These are phyloP conservation scores for Coemansia sp. DNA, from an alignment of 192 early-diverging fungal genomes.

Conservation along the genomic window DNA sequence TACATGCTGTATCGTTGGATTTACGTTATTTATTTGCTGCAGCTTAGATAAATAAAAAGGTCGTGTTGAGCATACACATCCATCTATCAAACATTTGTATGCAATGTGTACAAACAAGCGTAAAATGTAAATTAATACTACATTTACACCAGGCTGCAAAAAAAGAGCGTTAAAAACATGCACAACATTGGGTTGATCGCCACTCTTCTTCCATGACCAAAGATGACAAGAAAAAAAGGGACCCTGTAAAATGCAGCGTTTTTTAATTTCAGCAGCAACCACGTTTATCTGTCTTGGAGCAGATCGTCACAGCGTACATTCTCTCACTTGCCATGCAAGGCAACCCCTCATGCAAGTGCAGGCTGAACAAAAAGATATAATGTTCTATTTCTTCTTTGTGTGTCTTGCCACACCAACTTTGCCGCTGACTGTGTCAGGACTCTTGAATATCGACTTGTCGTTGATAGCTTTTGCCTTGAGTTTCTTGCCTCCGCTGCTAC, in stretches of 20 bases:
- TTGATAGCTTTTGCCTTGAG: constrained; percentile 53
- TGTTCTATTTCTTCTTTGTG: constrained; percentile 10
- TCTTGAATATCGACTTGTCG: constrained; percentile 49
- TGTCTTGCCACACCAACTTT: constrained; percentile 48
- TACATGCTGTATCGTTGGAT: too few relatives aligned
- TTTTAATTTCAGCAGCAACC: background rate
- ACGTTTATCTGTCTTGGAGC: background rate
- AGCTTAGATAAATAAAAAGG: too few relatives aligned
- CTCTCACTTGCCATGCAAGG: background rate
- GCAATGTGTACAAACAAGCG: background rate
- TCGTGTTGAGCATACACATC: too few relatives aligned
- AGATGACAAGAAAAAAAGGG: background rate
- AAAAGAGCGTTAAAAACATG: background rate
- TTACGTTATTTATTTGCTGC: too few relatives aligned
- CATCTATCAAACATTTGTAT: background rate
- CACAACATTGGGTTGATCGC: background rate
- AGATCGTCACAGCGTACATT: background rate
- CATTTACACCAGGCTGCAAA: too few relatives aligned
- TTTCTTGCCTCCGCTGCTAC: constrained; percentile 32
- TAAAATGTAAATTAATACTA: background rate
- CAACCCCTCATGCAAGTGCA: background rate
- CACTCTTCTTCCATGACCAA: background rate
- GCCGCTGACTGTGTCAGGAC: constrained; percentile 41
- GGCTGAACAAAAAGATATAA: background rate
- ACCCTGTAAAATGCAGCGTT: background rate